Evolutionary conservation across 208 protist species (phyloP), one percentile per base, ranked within the genome.

Genomic region (Acanthamoeba castellanii): DNA sequence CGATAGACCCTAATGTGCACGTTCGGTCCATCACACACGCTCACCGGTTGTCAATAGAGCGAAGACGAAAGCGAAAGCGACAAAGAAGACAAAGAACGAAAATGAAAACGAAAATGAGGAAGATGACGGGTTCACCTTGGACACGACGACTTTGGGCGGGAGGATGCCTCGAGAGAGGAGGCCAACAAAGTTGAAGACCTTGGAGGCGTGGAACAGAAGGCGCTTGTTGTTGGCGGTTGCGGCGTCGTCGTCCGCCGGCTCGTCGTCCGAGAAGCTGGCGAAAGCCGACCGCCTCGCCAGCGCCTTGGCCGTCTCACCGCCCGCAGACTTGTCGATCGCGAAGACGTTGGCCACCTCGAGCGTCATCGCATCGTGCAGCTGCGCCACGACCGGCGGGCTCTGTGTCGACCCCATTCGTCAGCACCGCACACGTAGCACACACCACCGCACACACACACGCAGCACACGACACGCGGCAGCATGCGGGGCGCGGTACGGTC

Each of bases 151-250:
- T 25, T 95, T 50, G 45, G 96, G 96, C 25, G 96, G 45, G 30
- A 95, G 95, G 37, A 96, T 94, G 25, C 96, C 96, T 7, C 95
- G 32, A 18, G 74, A 93, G 5, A 96, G 93, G 30, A 96, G 92
- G 25, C 94, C 92, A 16, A 96, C 70, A 2, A 78, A 57, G 92
- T 95, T 96, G n/a, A 52, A 61, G 8, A 72, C 93, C 32, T 45
- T 70, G 22, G 95, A 94, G 42, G 37, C 74, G 45, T 84, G 74
- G 74, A 84, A 84, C 74, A 84, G 45, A 0, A 84, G 45, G 0
- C 74, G 74, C 32, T 47, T 22, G 22, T 34, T 7, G 45, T 57
- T 6, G 50, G 13, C 13, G 6, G 7, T 55, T 11, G 7, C 50
- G 8, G 11, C 18, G 59, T 61, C 42, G 45, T 82, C 30, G 11